Evolutionary conservation across 345 rosid genomes (phyloP).

Genomic region (Clarkia xantiana): DNA sequence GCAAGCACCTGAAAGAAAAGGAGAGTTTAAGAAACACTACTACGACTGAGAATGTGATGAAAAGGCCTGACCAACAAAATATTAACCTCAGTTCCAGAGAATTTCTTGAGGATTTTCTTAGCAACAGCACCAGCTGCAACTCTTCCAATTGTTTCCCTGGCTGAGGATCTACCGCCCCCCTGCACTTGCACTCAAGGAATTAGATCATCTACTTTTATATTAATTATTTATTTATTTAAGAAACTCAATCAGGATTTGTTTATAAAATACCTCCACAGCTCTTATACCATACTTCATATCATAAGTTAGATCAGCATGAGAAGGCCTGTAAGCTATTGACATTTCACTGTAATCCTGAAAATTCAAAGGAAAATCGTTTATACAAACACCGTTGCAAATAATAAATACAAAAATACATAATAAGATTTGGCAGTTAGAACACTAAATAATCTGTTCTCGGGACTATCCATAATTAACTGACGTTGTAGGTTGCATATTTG

Average conservation of each 20-base stretch:
- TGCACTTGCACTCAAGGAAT: slow-evolving; percentile 6
- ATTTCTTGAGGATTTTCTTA: slow-evolving; percentile 72
- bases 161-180: slow-evolving; percentile 99
- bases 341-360: slow-evolving; percentile 92
- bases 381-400: background rate
- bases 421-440: no score
- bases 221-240: background rate
- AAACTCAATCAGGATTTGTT: background rate
- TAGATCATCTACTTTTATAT: background rate
- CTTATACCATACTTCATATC: slow-evolving; percentile 99
- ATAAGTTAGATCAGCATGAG: slow-evolving; percentile 98
- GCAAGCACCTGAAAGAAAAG: slow-evolving; percentile 55
- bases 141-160: slow-evolving; percentile 97
- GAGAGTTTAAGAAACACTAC: background rate
- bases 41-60: no score
- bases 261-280: slow-evolving; percentile 62
- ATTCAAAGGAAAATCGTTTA: background rate
- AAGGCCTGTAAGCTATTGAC: slow-evolving; percentile 92
- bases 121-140: slow-evolving; percentile 98
- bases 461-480: background rate
- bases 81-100: slow-evolving; percentile 70
- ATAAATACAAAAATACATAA: background rate
- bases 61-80: no score
- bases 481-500: no score
- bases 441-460: no score